These are phyloP conservation scores for Parachaetomium inaequale DNA, from an alignment of 495 filamentous ascomycete species.

Conservation along the genomic window DNA sequence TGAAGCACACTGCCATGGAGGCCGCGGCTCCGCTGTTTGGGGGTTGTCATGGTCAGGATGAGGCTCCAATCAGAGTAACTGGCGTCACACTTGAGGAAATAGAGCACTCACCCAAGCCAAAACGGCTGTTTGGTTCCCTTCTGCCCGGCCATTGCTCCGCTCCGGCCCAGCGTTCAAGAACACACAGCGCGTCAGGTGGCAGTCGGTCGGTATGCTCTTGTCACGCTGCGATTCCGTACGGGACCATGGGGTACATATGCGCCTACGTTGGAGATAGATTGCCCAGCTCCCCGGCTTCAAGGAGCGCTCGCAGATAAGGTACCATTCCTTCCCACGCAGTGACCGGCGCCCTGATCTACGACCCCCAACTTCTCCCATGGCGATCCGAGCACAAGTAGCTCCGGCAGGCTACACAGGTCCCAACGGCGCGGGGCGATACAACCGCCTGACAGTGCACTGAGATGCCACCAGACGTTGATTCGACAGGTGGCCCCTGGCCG, in stretches of 20 bases:
- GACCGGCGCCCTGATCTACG: not conserved
- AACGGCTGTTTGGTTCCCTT: slow-evolving; percentile 32
- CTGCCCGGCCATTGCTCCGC: slow-evolving; percentile 12
- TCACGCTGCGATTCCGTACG: not conserved
- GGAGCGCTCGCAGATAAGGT: not conserved
- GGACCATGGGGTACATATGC: slow-evolving; percentile 4
- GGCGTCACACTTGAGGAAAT: not conserved
- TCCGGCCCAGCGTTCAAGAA: not conserved
- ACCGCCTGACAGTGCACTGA: no score
- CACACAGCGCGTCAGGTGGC: not conserved
- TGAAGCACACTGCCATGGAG: slow-evolving; percentile 42
- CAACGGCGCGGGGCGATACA: slow-evolving; percentile 10
- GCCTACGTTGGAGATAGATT: slow-evolving; percentile 4
- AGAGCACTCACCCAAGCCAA: slow-evolving; percentile 33
- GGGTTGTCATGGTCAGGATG: not conserved
- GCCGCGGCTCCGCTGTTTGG: slow-evolving; percentile 36
- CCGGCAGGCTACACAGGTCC: not conserved
- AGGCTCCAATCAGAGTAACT: not conserved
- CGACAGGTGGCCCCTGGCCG: not conserved
- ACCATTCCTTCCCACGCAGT: not conserved
- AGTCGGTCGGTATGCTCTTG: not conserved
- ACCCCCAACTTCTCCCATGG: not conserved
- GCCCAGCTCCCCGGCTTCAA: not conserved
- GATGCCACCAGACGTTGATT: no score
- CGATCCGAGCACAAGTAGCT: not conserved